Evolutionary conservation across 2,329 filamentous ascomycete genomes (phyloP), one percentile per base, ranked within the genome.

Genomic region (Stylonectria norvegica): DNA sequence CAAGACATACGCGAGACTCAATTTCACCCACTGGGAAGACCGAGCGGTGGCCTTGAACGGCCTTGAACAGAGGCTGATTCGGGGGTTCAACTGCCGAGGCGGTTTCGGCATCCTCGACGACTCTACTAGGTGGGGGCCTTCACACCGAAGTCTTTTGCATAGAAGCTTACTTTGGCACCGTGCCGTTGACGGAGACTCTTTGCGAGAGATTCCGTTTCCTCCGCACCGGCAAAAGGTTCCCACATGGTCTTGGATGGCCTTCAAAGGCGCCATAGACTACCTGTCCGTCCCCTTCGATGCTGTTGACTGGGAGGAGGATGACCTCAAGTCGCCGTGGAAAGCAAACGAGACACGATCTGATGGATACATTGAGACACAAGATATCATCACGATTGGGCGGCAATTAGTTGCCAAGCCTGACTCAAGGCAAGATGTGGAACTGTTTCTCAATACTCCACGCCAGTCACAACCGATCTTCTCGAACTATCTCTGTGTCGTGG

Each of bases 241-340:
- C 3, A 44, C 53, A 0, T 66, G 63, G 63, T 66, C 63, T 0
- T 66, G 62, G 63, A 66, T 64, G 58, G 58, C 54, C 1, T 62
- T 64, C 19, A 15, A 53, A 2, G 63, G 62, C 3, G 50, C 34
- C 0, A 65, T 66, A 3, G 35, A 45, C 5, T 65, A 54, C 20
- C n/a, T 64, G 10, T 20, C 55, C 7, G 31, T 56, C 1, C 43
- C 46, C 0, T 53, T 62, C 10, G 45, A 42, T 2, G 23, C 27
- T 1, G 45, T 53, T 14, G 16, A 38, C 2, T 53, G 49, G 47
- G 28, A 28, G 5, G 44, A 41, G 23, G 12, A 19, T 3, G 31
- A 9, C 3, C 38, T 53, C 0, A 20, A 32, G 5, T 45, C 47
- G 3, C 43, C 50, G 9, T 53, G 46, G 43, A 18, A 30, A 10